phyloP scores from a whole-genome alignment of 1,139 yeast species.

The Taphrina sp. region DNA sequence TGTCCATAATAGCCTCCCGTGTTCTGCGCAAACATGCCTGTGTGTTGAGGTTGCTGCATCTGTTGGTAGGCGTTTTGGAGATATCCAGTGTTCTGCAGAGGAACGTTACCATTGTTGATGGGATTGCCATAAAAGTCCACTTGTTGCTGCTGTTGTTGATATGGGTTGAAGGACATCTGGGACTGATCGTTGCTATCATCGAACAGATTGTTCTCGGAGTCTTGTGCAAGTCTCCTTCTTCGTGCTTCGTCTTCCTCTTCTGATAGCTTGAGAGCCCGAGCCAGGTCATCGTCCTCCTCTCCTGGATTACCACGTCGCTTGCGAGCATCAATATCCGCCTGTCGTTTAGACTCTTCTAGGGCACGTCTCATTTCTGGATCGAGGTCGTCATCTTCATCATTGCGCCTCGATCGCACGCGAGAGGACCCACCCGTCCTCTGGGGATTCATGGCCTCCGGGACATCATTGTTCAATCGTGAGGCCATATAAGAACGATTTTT shows the following conservation, averaged over 20 bases:
- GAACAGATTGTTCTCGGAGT: slow-evolving; percentile 43
- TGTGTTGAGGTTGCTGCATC: slow-evolving; percentile 36
- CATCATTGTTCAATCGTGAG: slow-evolving; percentile 35
- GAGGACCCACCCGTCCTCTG: slow-evolving; percentile 27
- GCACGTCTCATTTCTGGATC: slow-evolving; percentile 86
- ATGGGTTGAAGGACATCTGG: slow-evolving; percentile 41
- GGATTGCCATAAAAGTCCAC: slow-evolving; percentile 78
- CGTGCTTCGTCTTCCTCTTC: slow-evolving; percentile 73
- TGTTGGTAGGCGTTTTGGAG: slow-evolving; percentile 48
- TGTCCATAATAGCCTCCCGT: slow-evolving; percentile 42
- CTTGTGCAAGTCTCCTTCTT: slow-evolving; percentile 37
- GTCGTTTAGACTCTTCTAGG: slow-evolving; percentile 71
- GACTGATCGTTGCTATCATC: slow-evolving; percentile 44
- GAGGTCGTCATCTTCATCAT: slow-evolving; percentile 49
- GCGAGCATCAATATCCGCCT: slow-evolving; percentile 83
- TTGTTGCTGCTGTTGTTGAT: slow-evolving; percentile 42
- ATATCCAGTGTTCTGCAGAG: slow-evolving; percentile 49
- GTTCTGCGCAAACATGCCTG: slow-evolving; percentile 45
- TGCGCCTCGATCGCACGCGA: slow-evolving; percentile 16
- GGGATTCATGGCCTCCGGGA: slow-evolving; percentile 26
- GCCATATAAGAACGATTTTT: slow-evolving; percentile 39
- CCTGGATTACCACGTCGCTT: slow-evolving; percentile 50
- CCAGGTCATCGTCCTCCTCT: slow-evolving; percentile 64
- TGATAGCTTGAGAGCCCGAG: slow-evolving; percentile 77
- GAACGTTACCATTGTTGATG: slow-evolving; percentile 46